Evolutionary conservation across 352 stramenopile genomes (phyloP), one percentile per base, ranked within the genome.

Genomic region (Aphanomyces euteiches): DNA sequence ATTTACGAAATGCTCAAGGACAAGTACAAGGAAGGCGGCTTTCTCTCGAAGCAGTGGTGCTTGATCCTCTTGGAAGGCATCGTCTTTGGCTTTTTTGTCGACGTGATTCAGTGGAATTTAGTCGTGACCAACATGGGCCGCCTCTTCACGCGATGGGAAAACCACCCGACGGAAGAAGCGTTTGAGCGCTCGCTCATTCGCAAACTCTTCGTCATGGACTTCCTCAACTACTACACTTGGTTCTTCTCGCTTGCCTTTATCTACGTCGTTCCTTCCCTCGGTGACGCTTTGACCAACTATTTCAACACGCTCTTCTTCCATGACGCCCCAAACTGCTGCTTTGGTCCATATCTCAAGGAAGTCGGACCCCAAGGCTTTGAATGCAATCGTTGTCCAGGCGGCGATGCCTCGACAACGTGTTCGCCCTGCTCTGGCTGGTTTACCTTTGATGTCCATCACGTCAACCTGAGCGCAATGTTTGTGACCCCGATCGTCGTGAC

Each of bases 151-250:
- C 81, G 90, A 67, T 96, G 88, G 88, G 88, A 96, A 71, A 96
- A 96, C 70, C 94, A 91, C 70, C 78, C 78, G 17, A 96, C 88
- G 0, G 84, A 92, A 56, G 88, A 96, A 69, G 81, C 90, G 69
- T 93, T 89, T 68, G 88, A 96, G 68, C 88, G 83, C 58, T 78
- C 86, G 13, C 72, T 96, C 40, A 88, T 96, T 56, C 81, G 84
- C 13, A 94, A 96, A 68, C 75, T 96, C 12, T 92, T 96, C 53
- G 43, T 92, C 47, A 72, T 96, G 34, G 88, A 96, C 58, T 96
- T 96, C 56, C 74, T 96, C 37, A 96, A 96, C 78, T 96, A 96
- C 78, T 96, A 93, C 76, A 96, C 87, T 65, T 96, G 88, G 88
- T 96, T 96, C 75, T 96, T 96, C 73, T 91, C 82, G 72, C 82